A percentile compares a stretch with the other conserved stretches of the same genome.
These are phyloP conservation scores for Calophaca sinica DNA, from an alignment of 306 rosid species.

Conservation along the genomic window DNA sequence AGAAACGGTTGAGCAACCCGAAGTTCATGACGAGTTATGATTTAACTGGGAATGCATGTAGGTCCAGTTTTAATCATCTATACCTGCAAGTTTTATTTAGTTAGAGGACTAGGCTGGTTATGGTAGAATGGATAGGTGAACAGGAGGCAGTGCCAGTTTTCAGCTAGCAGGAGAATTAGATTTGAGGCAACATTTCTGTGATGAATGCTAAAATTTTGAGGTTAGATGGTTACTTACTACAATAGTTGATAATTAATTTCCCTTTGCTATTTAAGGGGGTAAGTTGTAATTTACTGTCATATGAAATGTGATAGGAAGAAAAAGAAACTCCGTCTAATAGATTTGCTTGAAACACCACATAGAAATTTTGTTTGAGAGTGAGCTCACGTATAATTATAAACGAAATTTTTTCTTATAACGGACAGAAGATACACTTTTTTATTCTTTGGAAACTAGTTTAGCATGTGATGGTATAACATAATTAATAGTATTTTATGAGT, in stretches of 20 bases:
- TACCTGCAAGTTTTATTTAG: conserved; percentile 45
- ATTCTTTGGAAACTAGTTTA: no score
- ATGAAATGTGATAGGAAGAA: conserved; percentile 18
- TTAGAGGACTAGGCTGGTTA: conserved; percentile 43
- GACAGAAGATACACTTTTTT: no score
- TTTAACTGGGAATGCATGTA: conserved; percentile 46
- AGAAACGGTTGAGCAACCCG: conserved; percentile 49
- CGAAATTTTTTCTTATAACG: no score
- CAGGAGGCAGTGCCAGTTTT: conserved; percentile 42
- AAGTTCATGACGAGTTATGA: conserved; percentile 82
- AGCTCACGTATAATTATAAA: not conserved
- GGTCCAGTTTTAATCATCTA: conserved; percentile 42
- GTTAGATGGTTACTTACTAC: conserved; percentile 25
- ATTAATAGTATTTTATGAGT: no score
- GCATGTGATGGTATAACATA: no score
- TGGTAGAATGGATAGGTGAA: conserved; percentile 46
- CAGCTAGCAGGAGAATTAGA: conserved; percentile 36
- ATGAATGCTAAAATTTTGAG: conserved; percentile 49
- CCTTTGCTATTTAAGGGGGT: conserved; percentile 12
- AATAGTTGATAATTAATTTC: conserved; percentile 38
- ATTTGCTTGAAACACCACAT: conserved; percentile 2
- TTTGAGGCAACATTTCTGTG: conserved; percentile 46
- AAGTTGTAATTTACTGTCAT: conserved; percentile 41
- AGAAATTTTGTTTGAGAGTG: conserved; percentile 35
- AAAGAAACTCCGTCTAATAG: not conserved